A percentile compares a stretch with the other conserved stretches of the same genome.
Conservation (phyloP, 148 eudicot species). For the Persicaria maculosa region DNA sequence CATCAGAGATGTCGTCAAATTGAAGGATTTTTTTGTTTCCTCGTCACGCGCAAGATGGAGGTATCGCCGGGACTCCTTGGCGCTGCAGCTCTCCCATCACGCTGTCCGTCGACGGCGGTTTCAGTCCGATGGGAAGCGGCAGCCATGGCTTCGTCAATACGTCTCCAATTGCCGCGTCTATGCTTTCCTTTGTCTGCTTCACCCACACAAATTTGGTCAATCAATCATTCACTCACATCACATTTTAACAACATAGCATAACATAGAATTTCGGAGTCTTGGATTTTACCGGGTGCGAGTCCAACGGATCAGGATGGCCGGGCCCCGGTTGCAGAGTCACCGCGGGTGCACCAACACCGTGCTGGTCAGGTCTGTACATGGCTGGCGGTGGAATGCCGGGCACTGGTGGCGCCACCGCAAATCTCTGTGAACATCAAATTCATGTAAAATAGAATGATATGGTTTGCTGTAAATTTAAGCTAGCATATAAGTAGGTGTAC, state of each 20-base stretch:
- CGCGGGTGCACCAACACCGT: constrained; percentile 17
- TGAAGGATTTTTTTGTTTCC: constrained; percentile 16
- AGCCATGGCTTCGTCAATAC: constrained; percentile 73
- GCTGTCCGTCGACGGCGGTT: constrained; percentile 68
- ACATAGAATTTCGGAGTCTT: too few relatives aligned
- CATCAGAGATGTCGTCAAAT: constrained; percentile 53
- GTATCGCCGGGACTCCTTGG: constrained; percentile 70
- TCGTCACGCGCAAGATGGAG: constrained; percentile 42
- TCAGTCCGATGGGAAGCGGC: constrained; percentile 79
- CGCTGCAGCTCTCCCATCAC: constrained; percentile 74
- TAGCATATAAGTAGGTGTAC: not conserved
- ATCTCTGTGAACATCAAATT: constrained; percentile 41
- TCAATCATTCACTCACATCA: not conserved
- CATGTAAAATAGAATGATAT: not conserved
- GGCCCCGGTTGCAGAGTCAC: constrained; percentile 25
- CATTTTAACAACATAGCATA: too few relatives aligned
- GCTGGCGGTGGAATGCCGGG: constrained; percentile 68
- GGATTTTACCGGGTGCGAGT: constrained; percentile 58
- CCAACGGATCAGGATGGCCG: constrained; percentile 35
- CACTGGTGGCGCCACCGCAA: constrained; percentile 42
- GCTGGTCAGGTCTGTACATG: constrained; percentile 30
- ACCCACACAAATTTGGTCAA: too few relatives aligned
- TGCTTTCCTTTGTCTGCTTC: constrained; percentile 62
- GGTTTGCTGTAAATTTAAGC: not conserved
- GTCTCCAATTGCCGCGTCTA: constrained; percentile 79